Evolutionary conservation across 306 rosid genomes (phyloP).

Genomic region (Cucurbita ficifolia): DNA sequence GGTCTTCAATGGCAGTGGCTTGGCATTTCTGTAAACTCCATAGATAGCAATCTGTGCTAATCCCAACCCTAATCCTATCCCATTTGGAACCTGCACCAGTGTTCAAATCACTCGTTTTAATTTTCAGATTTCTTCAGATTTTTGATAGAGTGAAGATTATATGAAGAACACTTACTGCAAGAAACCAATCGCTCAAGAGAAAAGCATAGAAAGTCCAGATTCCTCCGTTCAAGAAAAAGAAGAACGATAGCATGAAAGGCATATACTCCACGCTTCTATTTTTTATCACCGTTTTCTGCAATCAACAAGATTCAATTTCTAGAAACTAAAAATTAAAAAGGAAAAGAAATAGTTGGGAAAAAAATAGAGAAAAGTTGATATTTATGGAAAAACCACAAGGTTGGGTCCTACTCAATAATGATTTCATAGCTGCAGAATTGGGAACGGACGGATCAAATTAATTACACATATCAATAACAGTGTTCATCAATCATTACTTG

Average conservation of each 20-base stretch:
- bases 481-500: neutral
- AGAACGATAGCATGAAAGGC: conserved; percentile 54
- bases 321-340: no score
- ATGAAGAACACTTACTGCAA: neutral
- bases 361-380: no score
- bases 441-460: neutral
- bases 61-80: neutral
- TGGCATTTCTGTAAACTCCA: conserved; percentile 2
- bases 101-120: neutral
- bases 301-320: no score
- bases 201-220: conserved; percentile 28
- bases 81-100: neutral
- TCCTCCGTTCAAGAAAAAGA: conserved; percentile 40
- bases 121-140: no score
- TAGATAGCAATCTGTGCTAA: neutral
- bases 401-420: neutral
- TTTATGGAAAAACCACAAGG: neutral
- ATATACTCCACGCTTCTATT: conserved; percentile 53
- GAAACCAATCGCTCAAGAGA: neutral
- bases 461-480: neutral
- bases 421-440: neutral
- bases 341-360: no score
- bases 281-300: conserved; percentile 26
- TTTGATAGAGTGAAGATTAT: neutral
- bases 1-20: neutral